Evolutionary conservation across 371 early-diverging fungal genomes (phyloP), one percentile per base, ranked within the genome.

Genomic region (Mortierella sp.): DNA sequence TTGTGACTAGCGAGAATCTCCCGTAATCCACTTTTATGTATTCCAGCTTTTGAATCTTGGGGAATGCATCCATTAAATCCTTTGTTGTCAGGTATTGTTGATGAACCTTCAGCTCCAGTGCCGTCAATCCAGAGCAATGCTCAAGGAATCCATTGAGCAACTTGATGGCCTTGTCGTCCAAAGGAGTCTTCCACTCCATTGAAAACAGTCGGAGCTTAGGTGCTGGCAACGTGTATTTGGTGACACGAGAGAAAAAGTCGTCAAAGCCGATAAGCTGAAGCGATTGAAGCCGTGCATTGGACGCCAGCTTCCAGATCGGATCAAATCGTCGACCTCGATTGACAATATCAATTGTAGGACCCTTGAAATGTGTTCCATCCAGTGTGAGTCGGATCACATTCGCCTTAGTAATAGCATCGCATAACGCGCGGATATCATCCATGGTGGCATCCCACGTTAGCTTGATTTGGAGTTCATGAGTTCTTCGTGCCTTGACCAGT

Each of bases 301-400:
- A 31, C 28, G 56, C 39, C 1, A 67, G 30, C 13, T 60, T 38
- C 1, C 43, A 0, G 23, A 64, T 34, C 0, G 64, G 64, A n/a
- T 56, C 57, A 24, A 39, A 64, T 16, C 57, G 48, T n/a, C 64
- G 51, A 13, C 24, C 9, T 14, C 57, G 48, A 31, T 65, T 58
- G 23, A 65, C 9, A 14, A 55, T 8, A 28, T 65, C 53, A 2
- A 27, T 13, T 18, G 48, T 13, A 1, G 56, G 58, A 3, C 64
- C 57, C 21, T 31, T 28, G 24, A 56, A 41, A 9, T 26, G 12
- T 1, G 30, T 18, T 7, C 53, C 53, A 13, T 39, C 19, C 18
- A 58, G 14, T 6, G 26, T 18, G 2, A 66, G 27, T 18, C 45
- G n/a, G 14, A 54, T 16, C 23, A 66, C 39, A 7, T 27, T 48